These are phyloP conservation scores for Laguncularia racemosa DNA, from an alignment of 345 rosid species.

Conservation along the genomic window DNA sequence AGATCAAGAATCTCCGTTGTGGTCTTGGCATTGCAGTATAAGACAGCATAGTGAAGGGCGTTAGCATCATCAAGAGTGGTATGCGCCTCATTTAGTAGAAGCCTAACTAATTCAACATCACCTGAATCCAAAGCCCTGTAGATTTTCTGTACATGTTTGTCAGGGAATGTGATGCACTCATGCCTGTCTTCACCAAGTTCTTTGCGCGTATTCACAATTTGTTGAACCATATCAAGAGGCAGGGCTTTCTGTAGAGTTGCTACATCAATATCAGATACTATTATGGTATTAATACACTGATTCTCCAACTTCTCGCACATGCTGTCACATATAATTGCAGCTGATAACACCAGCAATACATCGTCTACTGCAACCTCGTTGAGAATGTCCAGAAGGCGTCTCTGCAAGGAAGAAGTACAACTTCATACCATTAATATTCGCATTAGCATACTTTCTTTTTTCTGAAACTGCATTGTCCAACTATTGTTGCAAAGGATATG, in stretches of 20 bases:
- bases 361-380: slow-evolving; percentile 55
- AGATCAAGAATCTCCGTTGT: slow-evolving; percentile 68
- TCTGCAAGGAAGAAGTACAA: slow-evolving; percentile 34
- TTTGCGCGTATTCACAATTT: slow-evolving; percentile 32
- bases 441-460: not conserved
- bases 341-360: slow-evolving; percentile 45
- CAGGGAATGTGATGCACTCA: slow-evolving; percentile 24
- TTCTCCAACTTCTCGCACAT: slow-evolving; percentile 43
- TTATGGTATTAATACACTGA: slow-evolving; percentile 43
- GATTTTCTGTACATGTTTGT: slow-evolving; percentile 55
- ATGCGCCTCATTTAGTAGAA: slow-evolving; percentile 68
- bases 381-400: slow-evolving; percentile 52
- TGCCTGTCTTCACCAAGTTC: slow-evolving; percentile 29
- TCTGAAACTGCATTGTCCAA: too few relatives aligned
- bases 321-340: slow-evolving; percentile 44
- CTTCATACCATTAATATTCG: not conserved
- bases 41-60: slow-evolving; percentile 85
- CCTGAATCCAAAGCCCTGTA: slow-evolving; percentile 77
- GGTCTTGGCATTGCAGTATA: slow-evolving; percentile 72
- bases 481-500: too few relatives aligned
- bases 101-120: slow-evolving; percentile 74
- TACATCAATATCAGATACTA: slow-evolving; percentile 51
- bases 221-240: slow-evolving; percentile 43
- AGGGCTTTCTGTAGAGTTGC: slow-evolving; percentile 57
- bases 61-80: slow-evolving; percentile 57